A percentile compares a stretch with the other conserved stretches of the same genome.
Conservation (phyloP, 345 rosid genomes). For the Camelina hispida region DNA sequence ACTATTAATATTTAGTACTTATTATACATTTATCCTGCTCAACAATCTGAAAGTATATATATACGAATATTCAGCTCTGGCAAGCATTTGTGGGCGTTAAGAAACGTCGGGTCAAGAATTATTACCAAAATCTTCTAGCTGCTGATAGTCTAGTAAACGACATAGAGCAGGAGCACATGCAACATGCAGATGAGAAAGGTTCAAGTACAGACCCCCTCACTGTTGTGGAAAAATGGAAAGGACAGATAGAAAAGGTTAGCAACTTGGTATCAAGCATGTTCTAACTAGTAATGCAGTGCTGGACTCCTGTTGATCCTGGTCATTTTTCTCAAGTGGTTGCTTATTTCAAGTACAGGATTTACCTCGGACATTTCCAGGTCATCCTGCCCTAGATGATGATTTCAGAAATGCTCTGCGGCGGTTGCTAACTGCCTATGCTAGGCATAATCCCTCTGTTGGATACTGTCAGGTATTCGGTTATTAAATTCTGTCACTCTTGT, state of each 20-base stretch:
- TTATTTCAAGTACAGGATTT: conserved; percentile 72
- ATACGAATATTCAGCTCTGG: conserved; percentile 76
- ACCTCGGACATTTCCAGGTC: conserved; percentile 99
- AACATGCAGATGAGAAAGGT: conserved; percentile 47
- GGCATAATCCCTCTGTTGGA: conserved; percentile 97
- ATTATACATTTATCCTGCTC: conserved; percentile 6
- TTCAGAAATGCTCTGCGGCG: conserved; percentile 98
- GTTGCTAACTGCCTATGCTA: conserved; percentile 94
- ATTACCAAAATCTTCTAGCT: conserved; percentile 77
- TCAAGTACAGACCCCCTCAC: conserved; percentile 37
- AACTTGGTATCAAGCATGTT: not conserved
- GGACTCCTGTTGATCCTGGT: conserved; percentile 26
- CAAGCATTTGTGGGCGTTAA: conserved; percentile 95
- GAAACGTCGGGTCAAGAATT: conserved; percentile 78
- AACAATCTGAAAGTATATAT: conserved; percentile 32
- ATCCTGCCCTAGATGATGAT: conserved; percentile 93
- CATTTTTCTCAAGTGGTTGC: conserved; percentile 29
- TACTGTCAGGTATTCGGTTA: conserved; percentile 84
- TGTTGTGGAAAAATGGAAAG: conserved; percentile 51
- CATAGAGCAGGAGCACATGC: conserved; percentile 47
- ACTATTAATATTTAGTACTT: conserved; percentile 1
- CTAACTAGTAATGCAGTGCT: conserved; percentile 9
- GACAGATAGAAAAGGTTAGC: conserved; percentile 43
- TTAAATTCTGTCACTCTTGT: not conserved
- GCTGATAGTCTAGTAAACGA: conserved; percentile 56